Evolutionary conservation across 352 stramenopile species (phyloP).

Genomic region (Phytophthora citrophthora): DNA sequence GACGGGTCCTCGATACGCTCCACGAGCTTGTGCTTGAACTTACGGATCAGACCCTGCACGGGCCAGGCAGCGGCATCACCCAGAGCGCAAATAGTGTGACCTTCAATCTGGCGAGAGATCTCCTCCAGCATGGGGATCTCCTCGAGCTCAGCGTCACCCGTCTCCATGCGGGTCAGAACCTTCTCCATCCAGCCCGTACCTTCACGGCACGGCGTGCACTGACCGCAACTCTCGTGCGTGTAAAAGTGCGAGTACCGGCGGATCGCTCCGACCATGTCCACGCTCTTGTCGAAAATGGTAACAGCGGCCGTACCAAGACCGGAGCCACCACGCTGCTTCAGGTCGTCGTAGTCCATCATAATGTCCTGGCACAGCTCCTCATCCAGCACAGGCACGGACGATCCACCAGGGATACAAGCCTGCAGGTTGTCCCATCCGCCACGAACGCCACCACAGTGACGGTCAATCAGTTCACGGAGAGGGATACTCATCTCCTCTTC

Average conservation of each 20-base stretch:
- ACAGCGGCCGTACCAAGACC: conserved; percentile 98
- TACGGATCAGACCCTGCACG: conserved; percentile 98
- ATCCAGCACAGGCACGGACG: conserved; percentile 96
- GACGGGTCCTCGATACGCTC: conserved; percentile 97
- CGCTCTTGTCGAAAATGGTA: conserved; percentile 99
- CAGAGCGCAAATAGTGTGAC: conserved; percentile 99
- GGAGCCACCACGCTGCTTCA: conserved; percentile 94
- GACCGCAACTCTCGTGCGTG: conserved; percentile 99
- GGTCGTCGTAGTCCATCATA: conserved; percentile 99
- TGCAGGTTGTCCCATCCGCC: conserved; percentile 99
- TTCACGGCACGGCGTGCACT: conserved; percentile 99
- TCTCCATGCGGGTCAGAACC: conserved; percentile 98
- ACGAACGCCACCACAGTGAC: conserved; percentile 98
- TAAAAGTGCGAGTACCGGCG: conserved; percentile 99
- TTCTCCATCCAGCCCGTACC: conserved; percentile 98
- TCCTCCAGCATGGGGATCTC: conserved; percentile 99
- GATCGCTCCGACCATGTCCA: conserved; percentile 99
- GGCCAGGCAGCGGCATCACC: conserved; percentile 99
- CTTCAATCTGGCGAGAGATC: conserved; percentile 99
- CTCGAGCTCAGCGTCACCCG: conserved; percentile 96
- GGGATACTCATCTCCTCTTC: conserved; percentile 99
- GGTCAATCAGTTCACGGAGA: conserved; percentile 98
- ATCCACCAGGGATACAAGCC: conserved; percentile 97
- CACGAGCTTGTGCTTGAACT: conserved; percentile 99
- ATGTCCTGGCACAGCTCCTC: conserved; percentile 95